Base-by-base conservation (phyloP, 176 grass and related monocot species). In the Cenchrus fungigraminus region DNA sequence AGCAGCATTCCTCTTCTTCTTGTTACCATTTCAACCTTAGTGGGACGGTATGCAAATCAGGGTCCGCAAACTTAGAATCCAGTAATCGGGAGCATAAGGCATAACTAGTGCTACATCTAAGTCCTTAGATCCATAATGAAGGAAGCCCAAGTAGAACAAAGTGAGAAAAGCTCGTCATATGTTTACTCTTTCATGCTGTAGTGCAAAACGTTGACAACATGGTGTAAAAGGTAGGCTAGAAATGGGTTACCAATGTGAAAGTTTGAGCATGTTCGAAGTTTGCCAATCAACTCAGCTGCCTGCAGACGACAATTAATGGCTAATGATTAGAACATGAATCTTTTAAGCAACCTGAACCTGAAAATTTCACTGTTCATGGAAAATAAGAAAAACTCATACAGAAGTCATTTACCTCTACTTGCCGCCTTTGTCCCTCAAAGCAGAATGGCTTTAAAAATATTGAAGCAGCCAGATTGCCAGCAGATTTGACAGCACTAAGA, bases 391-490 rank as follows among this genome's bases (percentile, higher is more conserved):
- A 25, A 15, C 20, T n/a, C 29, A 7, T 61, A 14, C 66, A 89
- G 29, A 85, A 71, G 58, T 45, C 75, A 34, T 49, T 43, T 85
- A 98, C 96, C 91, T 98, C 93, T 70, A 86, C 47, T 85, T 89
- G 93, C 15, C 93, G 93, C 80, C 86, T 95, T 91, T 93, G 85
- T 85, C 93, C 96, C 86, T 98, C 96, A 51, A 98, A 98, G 83
- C 86, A 90, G 74, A 98, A 98, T 44, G 96, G 96, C 83, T 95
- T 88, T 85, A 98, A 81, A 86, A 95, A 85, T 83, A 98, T 94
- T 42, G 96, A 95, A 59, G 87, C 83, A 80, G 96, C 85, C 78
- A 98, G 77, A 57, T 89, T 89, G 78, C 92, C 89, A 46, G 88
- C 73, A 70, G 90, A 95, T 89, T 95, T 98, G 32, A 93, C 78